A percentile compares a stretch with the other conserved stretches of the same genome.
phyloP scores from a whole-genome alignment of 208 protist genomes.

The Leishmania arabica region DNA sequence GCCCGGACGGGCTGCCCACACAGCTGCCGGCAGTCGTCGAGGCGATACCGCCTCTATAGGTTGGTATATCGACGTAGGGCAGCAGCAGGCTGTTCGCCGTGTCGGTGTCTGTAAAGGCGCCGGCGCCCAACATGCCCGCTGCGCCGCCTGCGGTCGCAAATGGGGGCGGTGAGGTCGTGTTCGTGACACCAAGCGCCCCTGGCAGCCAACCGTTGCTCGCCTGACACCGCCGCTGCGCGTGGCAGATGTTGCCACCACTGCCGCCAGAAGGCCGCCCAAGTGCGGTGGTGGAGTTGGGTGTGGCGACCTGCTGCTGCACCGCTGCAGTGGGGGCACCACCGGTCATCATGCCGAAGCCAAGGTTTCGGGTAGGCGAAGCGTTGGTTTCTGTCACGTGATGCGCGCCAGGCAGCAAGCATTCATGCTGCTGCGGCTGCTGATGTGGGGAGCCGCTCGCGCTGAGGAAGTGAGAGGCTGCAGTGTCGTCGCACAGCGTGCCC shows the following conservation, averaged over 20 bases:
- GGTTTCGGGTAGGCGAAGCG: neutral
- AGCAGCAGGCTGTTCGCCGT: conserved; percentile 36
- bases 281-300: neutral
- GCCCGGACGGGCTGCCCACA: conserved; percentile 15
- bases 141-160: conserved; percentile 8
- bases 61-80: conserved; percentile 41
- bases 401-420: neutral
- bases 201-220: conserved; percentile 5
- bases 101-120: conserved; percentile 11
- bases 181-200: neutral
- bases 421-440: conserved; percentile 6
- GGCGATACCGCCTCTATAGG: conserved; percentile 19
- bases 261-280: neutral
- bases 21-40: neutral
- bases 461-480: neutral
- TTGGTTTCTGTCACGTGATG: conserved; percentile 7
- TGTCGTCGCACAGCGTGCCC: conserved; percentile 18
- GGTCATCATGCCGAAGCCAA: neutral
- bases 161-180: conserved; percentile 3
- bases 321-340: neutral
- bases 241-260: conserved; percentile 10
- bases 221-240: conserved; percentile 18
- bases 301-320: neutral
- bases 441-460: neutral
- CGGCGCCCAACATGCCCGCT: conserved; percentile 11